These are phyloP conservation scores for Lomentospora prolificans DNA, from an alignment of 2,329 filamentous ascomycete species.

Conservation along the genomic window DNA sequence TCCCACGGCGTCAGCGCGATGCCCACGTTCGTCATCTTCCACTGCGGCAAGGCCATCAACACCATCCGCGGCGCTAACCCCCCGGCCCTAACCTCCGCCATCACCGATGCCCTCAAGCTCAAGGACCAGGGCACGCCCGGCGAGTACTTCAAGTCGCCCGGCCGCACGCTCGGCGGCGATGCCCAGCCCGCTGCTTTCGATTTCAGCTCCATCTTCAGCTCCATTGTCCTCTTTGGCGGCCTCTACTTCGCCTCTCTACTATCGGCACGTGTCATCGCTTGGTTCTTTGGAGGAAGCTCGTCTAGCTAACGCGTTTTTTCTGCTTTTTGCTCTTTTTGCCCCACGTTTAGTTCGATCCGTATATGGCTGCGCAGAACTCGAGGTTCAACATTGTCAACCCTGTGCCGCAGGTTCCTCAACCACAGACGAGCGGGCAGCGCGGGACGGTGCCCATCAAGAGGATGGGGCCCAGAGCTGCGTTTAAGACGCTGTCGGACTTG, in stretches of 20 bases:
- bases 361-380: slow-evolving; percentile 50
- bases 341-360: slow-evolving; percentile 45
- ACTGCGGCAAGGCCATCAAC: slow-evolving; percentile 60
- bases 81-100: slow-evolving; percentile 62
- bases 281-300: not conserved
- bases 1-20: slow-evolving; percentile 75
- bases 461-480: slow-evolving; percentile 25
- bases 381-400: slow-evolving; percentile 45
- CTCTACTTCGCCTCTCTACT: slow-evolving; percentile 54
- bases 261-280: slow-evolving; percentile 32
- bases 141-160: slow-evolving; percentile 42
- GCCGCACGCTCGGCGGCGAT: slow-evolving; percentile 45
- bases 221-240: slow-evolving; percentile 45
- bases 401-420: slow-evolving; percentile 14
- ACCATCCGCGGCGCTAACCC: slow-evolving; percentile 77
- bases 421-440: slow-evolving; percentile 12
- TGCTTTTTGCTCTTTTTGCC: not conserved
- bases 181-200: slow-evolving; percentile 18
- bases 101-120: slow-evolving; percentile 59
- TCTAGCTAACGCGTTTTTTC: slow-evolving; percentile 16
- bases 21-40: slow-evolving; percentile 91
- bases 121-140: slow-evolving; percentile 31
- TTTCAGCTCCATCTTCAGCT: slow-evolving; percentile 35
- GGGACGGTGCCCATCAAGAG: slow-evolving; percentile 14
- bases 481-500: slow-evolving; percentile 46